phyloP scores from a whole-genome alignment of 2,329 filamentous ascomycete genomes.

The Diatrype stigma region DNA sequence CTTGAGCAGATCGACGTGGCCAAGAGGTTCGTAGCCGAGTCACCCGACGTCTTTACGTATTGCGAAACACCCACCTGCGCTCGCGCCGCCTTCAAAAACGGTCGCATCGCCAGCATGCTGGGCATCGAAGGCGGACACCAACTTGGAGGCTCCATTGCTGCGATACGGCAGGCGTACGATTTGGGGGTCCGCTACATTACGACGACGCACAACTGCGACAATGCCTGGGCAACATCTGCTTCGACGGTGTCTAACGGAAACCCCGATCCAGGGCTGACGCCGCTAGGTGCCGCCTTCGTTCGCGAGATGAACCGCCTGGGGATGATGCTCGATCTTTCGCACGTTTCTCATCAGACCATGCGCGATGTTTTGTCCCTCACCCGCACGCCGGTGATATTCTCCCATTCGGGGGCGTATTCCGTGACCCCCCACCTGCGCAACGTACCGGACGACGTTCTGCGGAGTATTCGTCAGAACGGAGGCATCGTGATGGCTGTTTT shows the following conservation, averaged over 20 bases:
- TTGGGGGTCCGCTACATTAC: constrained; percentile 36
- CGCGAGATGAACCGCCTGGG: constrained; percentile 34
- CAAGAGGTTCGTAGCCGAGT: constrained; percentile 23
- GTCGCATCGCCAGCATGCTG: constrained; percentile 32
- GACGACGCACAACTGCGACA: constrained; percentile 32
- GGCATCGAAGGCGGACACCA: constrained; percentile 35
- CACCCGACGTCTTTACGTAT: constrained; percentile 19
- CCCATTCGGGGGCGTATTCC: constrained; percentile 25
- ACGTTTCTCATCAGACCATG: constrained; percentile 28
- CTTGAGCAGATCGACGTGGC: constrained; percentile 33
- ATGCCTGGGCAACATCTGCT: constrained; percentile 25
- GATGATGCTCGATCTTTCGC: constrained; percentile 31
- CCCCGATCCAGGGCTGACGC: constrained; percentile 18
- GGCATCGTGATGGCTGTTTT: constrained; percentile 39
- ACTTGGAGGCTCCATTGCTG: constrained; percentile 29
- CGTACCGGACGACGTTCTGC: constrained; percentile 37
- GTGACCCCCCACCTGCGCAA: constrained; percentile 31
- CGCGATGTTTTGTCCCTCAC: constrained; percentile 23
- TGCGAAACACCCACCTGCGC: constrained; percentile 24
- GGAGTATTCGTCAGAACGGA: constrained; percentile 29
- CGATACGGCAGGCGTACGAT: constrained; percentile 30
- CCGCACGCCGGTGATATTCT: constrained; percentile 28
- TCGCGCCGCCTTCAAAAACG: constrained; percentile 24
- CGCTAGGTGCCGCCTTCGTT: constrained; percentile 23
- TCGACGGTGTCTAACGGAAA: constrained; percentile 24